Evolutionary conservation across 345 rosid genomes (phyloP), one percentile per base, ranked within the genome.

Genomic region (Camelina sativa): DNA sequence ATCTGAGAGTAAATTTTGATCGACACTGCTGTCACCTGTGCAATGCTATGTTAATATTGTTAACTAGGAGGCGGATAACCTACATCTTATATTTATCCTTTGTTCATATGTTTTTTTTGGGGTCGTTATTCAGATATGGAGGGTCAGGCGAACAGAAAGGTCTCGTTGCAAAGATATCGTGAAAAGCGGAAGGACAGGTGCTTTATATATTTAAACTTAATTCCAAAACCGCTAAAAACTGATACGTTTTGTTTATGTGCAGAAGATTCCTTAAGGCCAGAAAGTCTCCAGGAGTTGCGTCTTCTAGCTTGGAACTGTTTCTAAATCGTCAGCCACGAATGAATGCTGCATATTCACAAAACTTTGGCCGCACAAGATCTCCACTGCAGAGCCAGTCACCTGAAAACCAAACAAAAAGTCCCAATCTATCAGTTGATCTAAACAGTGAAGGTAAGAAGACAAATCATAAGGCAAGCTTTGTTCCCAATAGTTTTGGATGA

Each of bases 161-260:
- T 82, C 20, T 86, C 81, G 30, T 73, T 88, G 87, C 94, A 84
- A 79, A 85, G 88, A 82, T 92, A 88, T 69, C 84, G 59, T n/a
- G 92, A 90, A 66, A 92, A 90, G 87, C 80, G 86, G 20, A 90
- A 88, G 59, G 93, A 87, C 75, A 92, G 97, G 97, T 90, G 50
- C 16, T 4, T 25, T 57, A 40, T 13, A 64, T 23, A 4, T 38
- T 68, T 40, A 19, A 3, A 2, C 34, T 30, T 20, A 61, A 32
- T n/a, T 20, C 8, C 8, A 8, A 53, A 47, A 37, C 40, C 10
- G 12, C 48, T 28, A 38, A 71, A 59, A 15, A 41, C 67, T 59
- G 46, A 58, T 50, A 16, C 19, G 3, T 22, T 53, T 60, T 73
- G 58, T 57, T 25, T 53, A 4, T 71, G 52, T 84, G 94, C 86